Evolutionary conservation across 2,329 filamentous ascomycete genomes (phyloP).

Genomic region (Venturia nashicola): DNA sequence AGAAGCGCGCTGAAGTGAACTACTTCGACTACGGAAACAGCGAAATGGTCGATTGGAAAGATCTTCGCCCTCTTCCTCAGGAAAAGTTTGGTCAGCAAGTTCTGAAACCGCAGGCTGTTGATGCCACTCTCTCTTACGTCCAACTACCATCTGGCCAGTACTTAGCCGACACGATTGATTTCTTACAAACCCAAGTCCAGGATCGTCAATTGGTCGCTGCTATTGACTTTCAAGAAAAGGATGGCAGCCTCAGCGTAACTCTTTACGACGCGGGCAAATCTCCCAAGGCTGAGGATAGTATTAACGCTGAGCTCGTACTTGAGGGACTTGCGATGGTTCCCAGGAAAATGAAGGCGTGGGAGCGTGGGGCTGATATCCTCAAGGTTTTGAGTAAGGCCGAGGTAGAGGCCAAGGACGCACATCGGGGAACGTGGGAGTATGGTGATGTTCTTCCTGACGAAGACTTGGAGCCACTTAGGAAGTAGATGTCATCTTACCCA

Average conservation of each 20-base stretch:
- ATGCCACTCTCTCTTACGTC: constrained; percentile 76
- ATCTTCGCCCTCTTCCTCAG: constrained; percentile 68
- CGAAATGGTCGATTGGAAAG: constrained; percentile 75
- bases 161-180: constrained; percentile 64
- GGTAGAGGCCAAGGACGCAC: constrained; percentile 63
- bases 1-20: constrained; percentile 73
- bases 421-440: constrained; percentile 95
- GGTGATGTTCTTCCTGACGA: constrained; percentile 60
- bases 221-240: constrained; percentile 77
- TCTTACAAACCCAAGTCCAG: constrained; percentile 62
- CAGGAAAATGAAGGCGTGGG: constrained; percentile 83
- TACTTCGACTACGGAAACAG: constrained; percentile 97
- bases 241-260: constrained; percentile 75
- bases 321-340: constrained; percentile 86
- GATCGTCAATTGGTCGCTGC: constrained; percentile 74
- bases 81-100: constrained; percentile 47
- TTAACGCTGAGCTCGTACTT: constrained; percentile 78
- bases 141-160: constrained; percentile 85
- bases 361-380: constrained; percentile 62
- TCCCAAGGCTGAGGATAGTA: constrained; percentile 56
- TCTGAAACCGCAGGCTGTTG: constrained; percentile 48
- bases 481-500: not conserved
- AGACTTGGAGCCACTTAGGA: not conserved
- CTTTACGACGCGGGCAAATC: constrained; percentile 62
- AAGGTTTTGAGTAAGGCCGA: constrained; percentile 62